Conservation (phyloP, 768 basidiomycete species). For the Leccinum subgranulosum region DNA sequence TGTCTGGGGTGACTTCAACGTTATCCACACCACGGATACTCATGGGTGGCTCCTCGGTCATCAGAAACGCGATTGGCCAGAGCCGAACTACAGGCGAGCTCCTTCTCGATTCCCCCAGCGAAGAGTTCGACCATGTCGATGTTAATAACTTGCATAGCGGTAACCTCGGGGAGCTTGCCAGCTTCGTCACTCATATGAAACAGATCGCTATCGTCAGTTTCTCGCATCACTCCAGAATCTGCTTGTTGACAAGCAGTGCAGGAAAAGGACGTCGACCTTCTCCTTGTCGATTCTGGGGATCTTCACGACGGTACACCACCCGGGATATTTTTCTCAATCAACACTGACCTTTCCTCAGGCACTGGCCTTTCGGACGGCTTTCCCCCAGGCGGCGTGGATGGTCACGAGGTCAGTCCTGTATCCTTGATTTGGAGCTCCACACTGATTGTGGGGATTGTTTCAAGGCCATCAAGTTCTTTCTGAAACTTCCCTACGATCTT, state of each 20-base stretch:
- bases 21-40: constrained; percentile 83
- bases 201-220: constrained; percentile 53
- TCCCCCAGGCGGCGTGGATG: constrained; percentile 55
- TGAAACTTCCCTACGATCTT: constrained; percentile 74
- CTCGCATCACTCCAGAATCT: background rate
- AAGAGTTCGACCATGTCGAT: background rate
- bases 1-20: constrained; percentile 87
- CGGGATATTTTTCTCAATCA: background rate
- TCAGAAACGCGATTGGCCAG: constrained; percentile 67
- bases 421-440: background rate
- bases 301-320: constrained; percentile 55
- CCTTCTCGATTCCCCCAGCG: background rate
- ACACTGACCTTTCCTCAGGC: constrained; percentile 36
- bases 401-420: constrained; percentile 51
- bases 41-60: constrained; percentile 85
- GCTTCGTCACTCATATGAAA: constrained; percentile 86
- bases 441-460: background rate
- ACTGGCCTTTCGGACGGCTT: constrained; percentile 74
- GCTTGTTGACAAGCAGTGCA: constrained; percentile 19
- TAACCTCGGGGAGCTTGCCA: constrained; percentile 79
- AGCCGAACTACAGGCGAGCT: constrained; percentile 67
- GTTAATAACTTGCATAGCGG: constrained; percentile 33
- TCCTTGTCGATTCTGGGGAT: constrained; percentile 82
- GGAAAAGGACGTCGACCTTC: constrained; percentile 74
- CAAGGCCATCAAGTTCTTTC: constrained; percentile 38